phyloP scores from a whole-genome alignment of 805 yeast genomes.

The Debaryomyces maramus region DNA sequence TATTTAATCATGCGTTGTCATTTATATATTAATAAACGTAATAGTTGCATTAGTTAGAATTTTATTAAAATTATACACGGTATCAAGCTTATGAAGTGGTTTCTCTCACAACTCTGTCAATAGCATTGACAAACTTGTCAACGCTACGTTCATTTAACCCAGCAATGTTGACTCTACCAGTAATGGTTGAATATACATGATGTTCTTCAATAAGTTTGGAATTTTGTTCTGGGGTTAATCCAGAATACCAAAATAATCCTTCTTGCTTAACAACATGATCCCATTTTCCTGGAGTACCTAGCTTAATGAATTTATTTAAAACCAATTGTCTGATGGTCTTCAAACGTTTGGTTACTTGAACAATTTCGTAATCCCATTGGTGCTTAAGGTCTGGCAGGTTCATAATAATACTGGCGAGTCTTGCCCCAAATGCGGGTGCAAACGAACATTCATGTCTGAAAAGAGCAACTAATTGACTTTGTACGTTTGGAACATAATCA shows the following conservation, averaged over 20 bases:
- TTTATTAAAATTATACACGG: no score
- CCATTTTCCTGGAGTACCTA: conserved; percentile 48
- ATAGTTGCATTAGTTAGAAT: no score
- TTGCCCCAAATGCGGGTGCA: conserved; percentile 49
- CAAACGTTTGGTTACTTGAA: conserved; percentile 30
- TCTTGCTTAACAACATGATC: conserved; percentile 32
- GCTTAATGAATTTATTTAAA: conserved; percentile 26
- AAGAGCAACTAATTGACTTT: conserved; percentile 28
- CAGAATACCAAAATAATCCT: conserved; percentile 48
- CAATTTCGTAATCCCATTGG: conserved; percentile 39
- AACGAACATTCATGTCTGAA: conserved; percentile 45
- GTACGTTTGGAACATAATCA: conserved; percentile 13
- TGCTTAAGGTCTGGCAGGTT: conserved; percentile 19
- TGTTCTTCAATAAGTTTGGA: conserved; percentile 29
- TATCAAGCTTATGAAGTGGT: no score
- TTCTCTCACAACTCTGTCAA: conserved; percentile 37
- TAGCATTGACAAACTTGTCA: conserved; percentile 35
- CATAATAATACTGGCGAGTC: conserved; percentile 37
- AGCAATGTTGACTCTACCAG: conserved; percentile 47
- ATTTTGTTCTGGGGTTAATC: conserved; percentile 36
- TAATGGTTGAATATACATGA: conserved; percentile 39
- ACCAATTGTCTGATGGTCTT: conserved; percentile 30
- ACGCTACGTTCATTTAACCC: conserved; percentile 42
- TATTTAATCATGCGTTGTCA: no score
- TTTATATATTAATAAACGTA: no score